These are phyloP conservation scores for Platanthera zijinensis DNA, from an alignment of 106 monocot species.

Conservation along the genomic window DNA sequence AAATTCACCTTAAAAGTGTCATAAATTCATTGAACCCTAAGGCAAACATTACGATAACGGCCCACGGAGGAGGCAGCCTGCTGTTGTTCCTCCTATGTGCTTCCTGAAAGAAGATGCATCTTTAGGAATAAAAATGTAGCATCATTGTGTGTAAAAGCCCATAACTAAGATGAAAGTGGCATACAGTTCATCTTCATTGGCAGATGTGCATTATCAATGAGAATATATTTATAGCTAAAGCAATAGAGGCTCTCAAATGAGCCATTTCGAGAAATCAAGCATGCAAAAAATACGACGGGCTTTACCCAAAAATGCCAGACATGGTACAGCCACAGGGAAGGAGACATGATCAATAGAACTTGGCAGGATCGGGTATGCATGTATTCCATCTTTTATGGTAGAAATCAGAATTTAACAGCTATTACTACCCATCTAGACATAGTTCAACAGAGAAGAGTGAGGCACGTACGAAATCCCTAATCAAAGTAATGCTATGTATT, in stretches of 20 bases:
- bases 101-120: conserved; percentile 38
- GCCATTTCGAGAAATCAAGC: neutral
- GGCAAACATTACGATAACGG: conserved; percentile 67
- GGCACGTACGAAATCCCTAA: neutral
- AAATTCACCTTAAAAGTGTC: conserved; percentile 69
- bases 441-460: neutral
- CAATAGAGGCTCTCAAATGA: neutral
- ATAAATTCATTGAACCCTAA: conserved; percentile 97
- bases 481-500: neutral
- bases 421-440: neutral
- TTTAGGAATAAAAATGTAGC: conserved; percentile 3
- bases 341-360: too few species aligned
- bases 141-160: neutral
- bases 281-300: neutral
- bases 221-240: neutral
- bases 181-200: neutral
- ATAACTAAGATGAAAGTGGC: neutral
- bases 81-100: conserved; percentile 86
- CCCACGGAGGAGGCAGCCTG: conserved; percentile 97
- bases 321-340: neutral
- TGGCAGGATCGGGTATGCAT: too few species aligned
- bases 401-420: neutral
- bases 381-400: neutral
- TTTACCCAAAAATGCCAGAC: too few species aligned
- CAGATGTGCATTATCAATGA: neutral